phyloP scores from a whole-genome alignment of 2,329 filamentous ascomycete genomes.

The Cladosporium sp. region DNA sequence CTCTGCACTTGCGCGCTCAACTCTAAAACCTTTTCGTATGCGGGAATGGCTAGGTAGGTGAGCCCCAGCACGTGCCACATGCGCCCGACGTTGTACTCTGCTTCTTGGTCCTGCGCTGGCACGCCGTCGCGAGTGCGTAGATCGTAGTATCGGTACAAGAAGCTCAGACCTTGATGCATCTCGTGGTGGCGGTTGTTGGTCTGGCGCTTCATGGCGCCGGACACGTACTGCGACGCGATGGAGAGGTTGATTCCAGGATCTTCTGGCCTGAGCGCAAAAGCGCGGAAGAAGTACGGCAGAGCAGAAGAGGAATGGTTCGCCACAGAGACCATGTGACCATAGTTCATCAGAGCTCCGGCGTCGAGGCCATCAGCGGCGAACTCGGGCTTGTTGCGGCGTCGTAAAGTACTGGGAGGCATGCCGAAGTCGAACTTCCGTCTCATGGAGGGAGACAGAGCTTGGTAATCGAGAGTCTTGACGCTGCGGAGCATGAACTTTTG shows the following conservation, averaged over 20 bases:
- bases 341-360: conserved; percentile 78
- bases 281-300: conserved; percentile 78
- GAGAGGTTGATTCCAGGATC: conserved; percentile 80
- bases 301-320: conserved; percentile 82
- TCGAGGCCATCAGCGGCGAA: conserved; percentile 57
- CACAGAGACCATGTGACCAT: conserved; percentile 84
- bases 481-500: conserved; percentile 92
- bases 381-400: conserved; percentile 30
- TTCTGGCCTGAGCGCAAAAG: conserved; percentile 65
- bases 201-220: conserved; percentile 85
- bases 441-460: conserved; percentile 56
- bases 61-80: conserved; percentile 76
- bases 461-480: conserved; percentile 83
- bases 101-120: conserved; percentile 59
- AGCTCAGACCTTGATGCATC: conserved; percentile 79
- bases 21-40: conserved; percentile 63
- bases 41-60: conserved; percentile 68
- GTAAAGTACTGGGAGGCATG: conserved; percentile 41
- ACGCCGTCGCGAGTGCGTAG: conserved; percentile 46
- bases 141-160: conserved; percentile 73
- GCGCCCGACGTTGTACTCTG: conserved; percentile 76
- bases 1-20: conserved; percentile 49
- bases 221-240: conserved; percentile 80
- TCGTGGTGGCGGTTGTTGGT: conserved; percentile 87
- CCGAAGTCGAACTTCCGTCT: conserved; percentile 46